Conservation (phyloP, 2,329 filamentous ascomycete genomes). For the Cladosporium sp. region DNA sequence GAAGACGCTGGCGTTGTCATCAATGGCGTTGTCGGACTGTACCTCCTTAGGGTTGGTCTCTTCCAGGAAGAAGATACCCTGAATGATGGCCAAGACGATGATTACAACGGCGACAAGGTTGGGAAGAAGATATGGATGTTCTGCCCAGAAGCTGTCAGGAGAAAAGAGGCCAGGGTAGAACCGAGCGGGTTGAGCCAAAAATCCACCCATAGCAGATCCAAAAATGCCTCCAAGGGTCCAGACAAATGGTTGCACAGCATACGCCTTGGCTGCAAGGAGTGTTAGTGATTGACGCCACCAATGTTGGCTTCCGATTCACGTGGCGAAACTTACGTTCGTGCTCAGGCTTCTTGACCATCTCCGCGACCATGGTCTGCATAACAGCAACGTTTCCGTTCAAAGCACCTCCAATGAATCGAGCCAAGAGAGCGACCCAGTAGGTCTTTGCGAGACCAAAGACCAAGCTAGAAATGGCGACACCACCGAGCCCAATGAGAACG, state of each 20-base stretch:
- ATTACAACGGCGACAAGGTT: constrained; percentile 76
- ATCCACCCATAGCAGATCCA: constrained; percentile 78
- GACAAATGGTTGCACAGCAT: constrained; percentile 85
- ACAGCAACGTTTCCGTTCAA: constrained; percentile 80
- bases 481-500: constrained; percentile 69
- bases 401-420: constrained; percentile 70
- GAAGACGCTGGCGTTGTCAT: constrained; percentile 4
- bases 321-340: constrained; percentile 67
- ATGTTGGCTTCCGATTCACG: background rate
- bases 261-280: constrained; percentile 62
- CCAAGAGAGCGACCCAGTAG: constrained; percentile 74
- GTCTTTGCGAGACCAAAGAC: constrained; percentile 76
- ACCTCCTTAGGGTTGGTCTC: constrained; percentile 79
- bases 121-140: constrained; percentile 77
- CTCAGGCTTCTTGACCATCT: constrained; percentile 74
- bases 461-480: constrained; percentile 75
- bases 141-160: constrained; percentile 62
- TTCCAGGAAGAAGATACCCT: constrained; percentile 71
- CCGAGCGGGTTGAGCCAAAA: constrained; percentile 70
- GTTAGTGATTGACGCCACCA: background rate
- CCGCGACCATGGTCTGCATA: constrained; percentile 78
- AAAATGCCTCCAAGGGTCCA: constrained; percentile 87
- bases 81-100: constrained; percentile 69
- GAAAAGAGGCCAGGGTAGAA: constrained; percentile 70
- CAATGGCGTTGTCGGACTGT: constrained; percentile 34